Conservation (phyloP, 257 asterid genomes). For the Nicotiana knightiana region DNA sequence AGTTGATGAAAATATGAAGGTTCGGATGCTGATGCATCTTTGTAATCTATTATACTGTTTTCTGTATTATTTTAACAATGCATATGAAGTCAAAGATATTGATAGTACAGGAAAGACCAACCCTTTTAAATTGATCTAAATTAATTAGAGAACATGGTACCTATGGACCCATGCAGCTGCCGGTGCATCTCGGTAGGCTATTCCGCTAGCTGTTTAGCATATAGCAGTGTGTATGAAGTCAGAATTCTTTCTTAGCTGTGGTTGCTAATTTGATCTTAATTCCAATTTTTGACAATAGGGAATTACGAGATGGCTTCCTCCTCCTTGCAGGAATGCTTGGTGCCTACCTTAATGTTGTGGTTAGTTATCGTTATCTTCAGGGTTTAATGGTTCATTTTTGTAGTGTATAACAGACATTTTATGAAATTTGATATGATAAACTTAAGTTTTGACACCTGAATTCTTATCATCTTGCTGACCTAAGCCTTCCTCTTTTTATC, state of each 20-base stretch:
- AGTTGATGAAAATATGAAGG: neutral
- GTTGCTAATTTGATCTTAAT: slow-evolving; percentile 6
- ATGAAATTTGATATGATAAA: neutral
- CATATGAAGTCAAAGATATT: neutral
- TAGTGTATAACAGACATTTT: neutral
- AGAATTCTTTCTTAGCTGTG: neutral
- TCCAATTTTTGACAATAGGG: slow-evolving; percentile 40
- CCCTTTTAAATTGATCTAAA: too few species aligned
- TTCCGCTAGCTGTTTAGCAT: too few species aligned
- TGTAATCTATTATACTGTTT: neutral
- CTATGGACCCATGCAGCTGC: too few species aligned
- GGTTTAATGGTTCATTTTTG: neutral
- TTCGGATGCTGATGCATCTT: neutral
- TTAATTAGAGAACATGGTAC: too few species aligned
- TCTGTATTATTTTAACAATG: neutral
- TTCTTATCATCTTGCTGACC: neutral
- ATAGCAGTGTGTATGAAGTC: too few species aligned
- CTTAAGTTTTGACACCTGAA: neutral
- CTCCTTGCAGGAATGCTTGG: slow-evolving; percentile 75
- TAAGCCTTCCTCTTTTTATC: neutral
- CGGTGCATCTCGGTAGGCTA: too few species aligned
- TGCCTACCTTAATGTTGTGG: slow-evolving; percentile 86
- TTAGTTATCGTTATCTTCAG: slow-evolving; percentile 23
- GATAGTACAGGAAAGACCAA: too few species aligned
- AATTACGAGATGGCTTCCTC: slow-evolving; percentile 58